A percentile compares a stretch with the other conserved stretches of the same genome.
phyloP scores from a whole-genome alignment of 345 rosid species.

The Cardiospermum halicacabum region DNA sequence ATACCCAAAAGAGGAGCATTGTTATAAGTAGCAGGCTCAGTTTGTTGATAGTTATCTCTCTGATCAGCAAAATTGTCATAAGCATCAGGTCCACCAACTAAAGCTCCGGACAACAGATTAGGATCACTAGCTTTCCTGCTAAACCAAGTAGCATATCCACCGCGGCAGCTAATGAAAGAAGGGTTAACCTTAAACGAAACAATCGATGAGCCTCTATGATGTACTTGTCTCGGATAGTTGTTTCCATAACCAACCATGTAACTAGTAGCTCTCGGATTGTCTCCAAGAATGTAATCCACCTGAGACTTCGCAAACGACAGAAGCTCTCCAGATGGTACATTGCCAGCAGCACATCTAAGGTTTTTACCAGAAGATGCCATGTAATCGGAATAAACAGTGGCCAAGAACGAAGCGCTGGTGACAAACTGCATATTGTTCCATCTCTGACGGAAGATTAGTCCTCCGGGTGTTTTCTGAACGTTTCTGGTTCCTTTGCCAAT shows the following conservation, averaged over 20 bases:
- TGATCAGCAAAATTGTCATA: slow-evolving; percentile 89
- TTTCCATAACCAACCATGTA: slow-evolving; percentile 98
- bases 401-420: slow-evolving; percentile 77
- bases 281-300: slow-evolving; percentile 96
- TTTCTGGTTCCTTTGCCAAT: slow-evolving; percentile 61
- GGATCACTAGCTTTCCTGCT: slow-evolving; percentile 77
- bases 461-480: slow-evolving; percentile 86
- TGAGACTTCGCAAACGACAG: slow-evolving; percentile 82
- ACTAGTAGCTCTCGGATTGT: slow-evolving; percentile 93
- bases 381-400: slow-evolving; percentile 78
- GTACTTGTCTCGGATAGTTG: slow-evolving; percentile 87
- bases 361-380: slow-evolving; percentile 58
- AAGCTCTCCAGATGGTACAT: slow-evolving; percentile 58
- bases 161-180: slow-evolving; percentile 74
- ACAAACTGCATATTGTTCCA: slow-evolving; percentile 99
- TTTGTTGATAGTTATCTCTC: slow-evolving; percentile 93
- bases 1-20: slow-evolving; percentile 93
- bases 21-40: slow-evolving; percentile 98
- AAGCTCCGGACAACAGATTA: slow-evolving; percentile 82
- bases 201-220: slow-evolving; percentile 89
- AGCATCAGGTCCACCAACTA: slow-evolving; percentile 97
- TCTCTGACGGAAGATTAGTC: slow-evolving; percentile 79
- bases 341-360: slow-evolving; percentile 59
- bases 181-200: slow-evolving; percentile 70
- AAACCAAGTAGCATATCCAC: slow-evolving; percentile 92